Percentiles rank a stretch among this genome's conserved stretches.
Evolutionary conservation across 116 monocot species (phyloP).

Genomic region (Posidonia oceanica): DNA sequence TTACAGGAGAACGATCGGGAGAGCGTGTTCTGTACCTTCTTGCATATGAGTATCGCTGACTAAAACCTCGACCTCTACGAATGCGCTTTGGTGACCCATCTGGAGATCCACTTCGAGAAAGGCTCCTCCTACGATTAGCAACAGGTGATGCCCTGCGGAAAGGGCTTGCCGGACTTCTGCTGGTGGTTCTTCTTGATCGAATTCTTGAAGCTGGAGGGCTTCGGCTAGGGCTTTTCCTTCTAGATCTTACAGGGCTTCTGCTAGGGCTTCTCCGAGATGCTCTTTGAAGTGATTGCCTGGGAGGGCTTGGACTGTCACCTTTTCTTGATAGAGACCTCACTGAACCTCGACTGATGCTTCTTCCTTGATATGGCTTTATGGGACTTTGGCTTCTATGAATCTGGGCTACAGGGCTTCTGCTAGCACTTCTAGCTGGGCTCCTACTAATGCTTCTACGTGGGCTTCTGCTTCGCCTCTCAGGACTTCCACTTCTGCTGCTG

Average conservation of each 20-base stretch:
- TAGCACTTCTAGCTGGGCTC: conserved; percentile 34
- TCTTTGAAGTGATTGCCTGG: conserved; percentile 10
- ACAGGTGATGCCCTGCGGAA: conserved; percentile 20
- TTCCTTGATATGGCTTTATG: background rate
- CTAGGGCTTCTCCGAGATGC: conserved; percentile 23
- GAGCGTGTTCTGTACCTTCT: conserved; percentile 79
- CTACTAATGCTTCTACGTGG: conserved; percentile 8
- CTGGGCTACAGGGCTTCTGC: conserved; percentile 19
- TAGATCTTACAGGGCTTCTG: conserved; percentile 16
- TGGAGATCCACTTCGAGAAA: conserved; percentile 76
- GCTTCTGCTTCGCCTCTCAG: conserved; percentile 23
- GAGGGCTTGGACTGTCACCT: conserved; percentile 9
- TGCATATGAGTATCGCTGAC: conserved; percentile 70
- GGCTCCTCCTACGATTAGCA: conserved; percentile 35
- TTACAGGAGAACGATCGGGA: conserved; percentile 73
- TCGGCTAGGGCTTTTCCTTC: conserved; percentile 25
- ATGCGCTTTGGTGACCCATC: conserved; percentile 83
- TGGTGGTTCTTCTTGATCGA: conserved; percentile 19
- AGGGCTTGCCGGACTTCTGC: conserved; percentile 53
- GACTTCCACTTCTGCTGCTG: conserved; percentile 26
- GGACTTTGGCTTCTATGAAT: conserved; percentile 6
- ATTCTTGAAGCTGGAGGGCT: conserved; percentile 15
- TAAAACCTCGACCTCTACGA: conserved; percentile 89
- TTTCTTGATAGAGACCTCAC: conserved; percentile 18
- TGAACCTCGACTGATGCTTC: conserved; percentile 13